Conservation (phyloP, 352 stramenopile genomes). For the Albugo laibachii region DNA sequence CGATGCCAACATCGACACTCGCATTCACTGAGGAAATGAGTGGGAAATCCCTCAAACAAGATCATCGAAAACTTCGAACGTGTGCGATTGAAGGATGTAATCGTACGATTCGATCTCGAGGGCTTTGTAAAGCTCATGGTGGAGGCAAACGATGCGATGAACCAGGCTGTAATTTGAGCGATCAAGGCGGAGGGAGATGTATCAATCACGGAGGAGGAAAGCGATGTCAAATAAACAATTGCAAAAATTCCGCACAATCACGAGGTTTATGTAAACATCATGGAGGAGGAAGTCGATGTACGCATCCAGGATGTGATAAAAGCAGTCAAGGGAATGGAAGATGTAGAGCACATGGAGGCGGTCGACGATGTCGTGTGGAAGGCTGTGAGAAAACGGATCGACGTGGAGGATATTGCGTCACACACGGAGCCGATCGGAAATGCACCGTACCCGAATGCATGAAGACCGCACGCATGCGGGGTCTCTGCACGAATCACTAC, state of each 20-base stretch:
- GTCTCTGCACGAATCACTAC: conserved; percentile 72
- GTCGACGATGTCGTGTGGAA: conserved; percentile 59
- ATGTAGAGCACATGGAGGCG: conserved; percentile 66
- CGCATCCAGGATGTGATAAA: conserved; percentile 63
- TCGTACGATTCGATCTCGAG: conserved; percentile 52
- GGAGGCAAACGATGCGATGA: conserved; percentile 52
- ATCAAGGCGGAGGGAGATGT: conserved; percentile 60
- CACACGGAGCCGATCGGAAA: conserved; percentile 66
- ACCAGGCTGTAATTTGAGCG: conserved; percentile 41
- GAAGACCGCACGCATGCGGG: conserved; percentile 64
- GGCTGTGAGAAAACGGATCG: conserved; percentile 74
- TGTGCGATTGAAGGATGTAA: conserved; percentile 57
- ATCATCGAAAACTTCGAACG: conserved; percentile 22
- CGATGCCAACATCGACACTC: no score
- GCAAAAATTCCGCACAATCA: conserved; percentile 67
- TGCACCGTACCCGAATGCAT: conserved; percentile 61
- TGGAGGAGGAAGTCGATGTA: conserved; percentile 56
- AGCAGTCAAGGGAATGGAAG: conserved; percentile 68
- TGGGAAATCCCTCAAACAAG: no score
- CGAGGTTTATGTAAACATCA: conserved; percentile 65
- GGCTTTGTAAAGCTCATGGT: conserved; percentile 62
- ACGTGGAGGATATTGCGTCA: conserved; percentile 55
- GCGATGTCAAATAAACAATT: conserved; percentile 45
- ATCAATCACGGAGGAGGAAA: conserved; percentile 71
- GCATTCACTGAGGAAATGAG: no score